Base-by-base conservation (phyloP, 169 alveolate species). In the Plasmodium blacklocki region DNA sequence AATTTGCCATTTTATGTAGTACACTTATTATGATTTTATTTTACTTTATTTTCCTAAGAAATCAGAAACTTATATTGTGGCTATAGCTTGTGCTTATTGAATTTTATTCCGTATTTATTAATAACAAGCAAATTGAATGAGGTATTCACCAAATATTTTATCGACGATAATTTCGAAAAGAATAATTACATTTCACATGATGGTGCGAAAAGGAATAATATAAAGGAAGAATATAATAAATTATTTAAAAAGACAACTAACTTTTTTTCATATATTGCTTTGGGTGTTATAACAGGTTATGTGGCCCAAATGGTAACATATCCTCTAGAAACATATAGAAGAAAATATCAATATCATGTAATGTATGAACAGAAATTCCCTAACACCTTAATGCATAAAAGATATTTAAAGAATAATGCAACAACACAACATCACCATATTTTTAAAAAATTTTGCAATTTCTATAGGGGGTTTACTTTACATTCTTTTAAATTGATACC, bases 201-300 rank as follows among this genome's bases (percentile, higher is more conserved):
- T 47, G 66, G 26, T 8, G 66, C 49, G 21, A 49, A 83, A 23
- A 59, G 59, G 12, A 56, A 19, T 67, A 32, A 68, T 18, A 43
- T 70, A 50, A 49, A 60, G 54, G 85, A 83, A 58, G 91, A 83
- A 15, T 83, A 83, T 70, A 60, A 70, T 54, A 59, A 73, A 83
- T 39, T 83, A 59, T 83, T 83, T 56, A 70, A 43, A 12, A 67
- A 83, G 26, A 32, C 86, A 15, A 83, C 91, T n/a, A 67, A 58
- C 21, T 62, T 83, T 62, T 83, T 70, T 59, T 70, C 74, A 29
- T 68, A 83, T 45, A 83, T 83, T 8, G 19, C 71, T 73, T 73
- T 67, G 64, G 91, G 91, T 9, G 91, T 83, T 5, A 59, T 83
- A 49, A 83, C 91, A 7, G 91, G 91, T 1, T 83, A 83, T 73